Conservation (phyloP, 106 monocot genomes). For the Dendrobium chrysotoxum region DNA sequence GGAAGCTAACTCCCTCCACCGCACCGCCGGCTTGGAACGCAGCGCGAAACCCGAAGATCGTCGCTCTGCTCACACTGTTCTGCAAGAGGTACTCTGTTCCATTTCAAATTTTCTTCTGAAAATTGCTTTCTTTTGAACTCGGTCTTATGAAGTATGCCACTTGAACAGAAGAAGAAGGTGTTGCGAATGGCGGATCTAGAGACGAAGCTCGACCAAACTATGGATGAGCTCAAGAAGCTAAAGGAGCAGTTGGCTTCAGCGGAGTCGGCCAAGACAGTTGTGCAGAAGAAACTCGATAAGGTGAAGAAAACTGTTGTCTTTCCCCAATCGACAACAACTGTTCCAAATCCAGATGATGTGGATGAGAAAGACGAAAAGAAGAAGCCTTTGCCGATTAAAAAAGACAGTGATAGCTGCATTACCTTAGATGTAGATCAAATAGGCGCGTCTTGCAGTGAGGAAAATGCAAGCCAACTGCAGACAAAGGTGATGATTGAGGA, state of each 20-base stretch:
- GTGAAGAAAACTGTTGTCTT: constrained; percentile 19
- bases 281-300: constrained; percentile 27
- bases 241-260: constrained; percentile 42
- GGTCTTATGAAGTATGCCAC: not conserved
- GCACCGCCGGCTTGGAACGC: constrained; percentile 5
- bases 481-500: not conserved
- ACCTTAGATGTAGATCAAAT: constrained; percentile 16
- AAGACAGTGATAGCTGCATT: constrained; percentile 6
- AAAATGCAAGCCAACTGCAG: not conserved
- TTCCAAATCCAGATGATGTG: not conserved
- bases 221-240: constrained; percentile 53
- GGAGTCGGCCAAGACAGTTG: constrained; percentile 30
- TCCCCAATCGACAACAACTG: no score
- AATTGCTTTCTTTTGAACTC: not conserved
- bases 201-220: constrained; percentile 32
- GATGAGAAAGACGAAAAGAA: constrained; percentile 8
- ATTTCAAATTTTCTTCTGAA: not conserved
- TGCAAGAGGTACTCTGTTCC: constrained; percentile 8
- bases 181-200: constrained; percentile 34
- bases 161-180: constrained; percentile 33
- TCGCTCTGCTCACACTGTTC: constrained; percentile 16
- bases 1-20: constrained; percentile 15
- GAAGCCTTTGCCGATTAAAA: not conserved
- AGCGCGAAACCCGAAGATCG: constrained; percentile 13
- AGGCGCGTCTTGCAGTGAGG: not conserved